These are phyloP conservation scores for Populus hybrid DNA, from an alignment of 441 rosid genomes.

Conservation along the genomic window DNA sequence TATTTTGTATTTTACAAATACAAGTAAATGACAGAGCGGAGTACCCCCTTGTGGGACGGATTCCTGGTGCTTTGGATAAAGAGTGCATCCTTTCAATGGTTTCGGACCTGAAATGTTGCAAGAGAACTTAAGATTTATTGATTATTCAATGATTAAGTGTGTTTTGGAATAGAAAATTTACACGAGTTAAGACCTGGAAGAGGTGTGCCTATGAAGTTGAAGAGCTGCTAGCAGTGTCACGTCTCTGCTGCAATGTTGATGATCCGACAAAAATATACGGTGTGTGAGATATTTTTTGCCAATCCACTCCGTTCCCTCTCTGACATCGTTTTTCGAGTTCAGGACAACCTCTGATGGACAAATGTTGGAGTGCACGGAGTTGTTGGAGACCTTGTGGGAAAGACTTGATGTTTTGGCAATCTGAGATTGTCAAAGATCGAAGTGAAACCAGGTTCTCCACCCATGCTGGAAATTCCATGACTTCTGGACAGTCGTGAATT, in stretches of 20 bases:
- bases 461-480: background rate
- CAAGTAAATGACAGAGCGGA: too few species aligned
- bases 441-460: background rate
- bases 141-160: too few species aligned
- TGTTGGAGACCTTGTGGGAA: background rate
- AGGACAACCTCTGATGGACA: slow-evolving; percentile 1
- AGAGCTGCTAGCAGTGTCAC: background rate
- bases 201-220: background rate
- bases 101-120: too few species aligned
- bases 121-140: too few species aligned
- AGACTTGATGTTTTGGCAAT: background rate
- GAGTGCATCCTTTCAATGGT: too few species aligned
- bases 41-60: too few species aligned
- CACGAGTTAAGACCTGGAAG: background rate
- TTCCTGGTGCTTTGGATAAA: too few species aligned
- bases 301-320: background rate
- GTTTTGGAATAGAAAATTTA: too few species aligned
- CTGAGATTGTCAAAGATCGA: background rate
- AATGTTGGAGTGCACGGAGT: background rate
- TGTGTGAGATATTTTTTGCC: background rate
- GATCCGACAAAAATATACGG: background rate
- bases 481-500: slow-evolving; percentile 12
- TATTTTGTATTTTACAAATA: too few species aligned
- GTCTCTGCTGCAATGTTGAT: background rate
- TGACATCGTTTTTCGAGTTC: slow-evolving; percentile 1